These are phyloP conservation scores for Diaporthe helianthi DNA, from an alignment of 2,329 filamentous ascomycete species.

Conservation along the genomic window DNA sequence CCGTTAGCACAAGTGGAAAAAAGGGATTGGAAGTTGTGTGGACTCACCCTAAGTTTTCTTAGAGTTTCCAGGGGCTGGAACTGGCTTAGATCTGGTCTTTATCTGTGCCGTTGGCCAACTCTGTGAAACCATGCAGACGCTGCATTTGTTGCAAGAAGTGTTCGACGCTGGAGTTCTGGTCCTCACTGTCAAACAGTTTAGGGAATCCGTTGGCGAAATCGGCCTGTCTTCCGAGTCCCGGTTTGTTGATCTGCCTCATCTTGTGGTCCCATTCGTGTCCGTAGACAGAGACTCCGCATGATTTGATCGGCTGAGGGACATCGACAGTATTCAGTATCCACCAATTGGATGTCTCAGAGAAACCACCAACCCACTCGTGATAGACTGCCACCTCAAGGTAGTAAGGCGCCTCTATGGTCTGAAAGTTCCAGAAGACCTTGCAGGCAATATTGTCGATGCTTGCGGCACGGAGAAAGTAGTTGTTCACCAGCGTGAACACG, in stretches of 20 bases:
- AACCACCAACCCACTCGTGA: conserved; percentile 41
- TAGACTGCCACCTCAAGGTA: conserved; percentile 46
- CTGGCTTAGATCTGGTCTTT: neutral
- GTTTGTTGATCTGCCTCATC: conserved; percentile 32
- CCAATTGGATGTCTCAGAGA: neutral
- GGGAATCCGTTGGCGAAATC: conserved; percentile 20
- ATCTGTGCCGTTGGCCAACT: neutral
- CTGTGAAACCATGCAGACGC: conserved; percentile 23
- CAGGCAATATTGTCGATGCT: conserved; percentile 42
- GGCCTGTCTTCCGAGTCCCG: neutral
- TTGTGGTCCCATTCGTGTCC: conserved; percentile 35
- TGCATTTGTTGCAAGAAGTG: conserved; percentile 25
- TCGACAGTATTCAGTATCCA: conserved; percentile 16
- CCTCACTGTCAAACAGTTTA: conserved; percentile 1
- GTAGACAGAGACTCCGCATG: conserved; percentile 35
- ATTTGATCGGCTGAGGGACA: conserved; percentile 21
- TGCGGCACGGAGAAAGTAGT: conserved; percentile 19
- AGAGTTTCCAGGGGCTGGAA: neutral
- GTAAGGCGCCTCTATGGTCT: conserved; percentile 43
- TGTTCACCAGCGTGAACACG: neutral
- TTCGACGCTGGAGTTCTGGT: neutral
- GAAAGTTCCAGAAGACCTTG: conserved; percentile 45
- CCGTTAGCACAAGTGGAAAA: neutral
- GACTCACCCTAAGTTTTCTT: neutral
- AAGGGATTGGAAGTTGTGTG: neutral